These are phyloP conservation scores for Microascus cirrosus DNA, from an alignment of 2,329 filamentous ascomycete genomes.

Conservation along the genomic window DNA sequence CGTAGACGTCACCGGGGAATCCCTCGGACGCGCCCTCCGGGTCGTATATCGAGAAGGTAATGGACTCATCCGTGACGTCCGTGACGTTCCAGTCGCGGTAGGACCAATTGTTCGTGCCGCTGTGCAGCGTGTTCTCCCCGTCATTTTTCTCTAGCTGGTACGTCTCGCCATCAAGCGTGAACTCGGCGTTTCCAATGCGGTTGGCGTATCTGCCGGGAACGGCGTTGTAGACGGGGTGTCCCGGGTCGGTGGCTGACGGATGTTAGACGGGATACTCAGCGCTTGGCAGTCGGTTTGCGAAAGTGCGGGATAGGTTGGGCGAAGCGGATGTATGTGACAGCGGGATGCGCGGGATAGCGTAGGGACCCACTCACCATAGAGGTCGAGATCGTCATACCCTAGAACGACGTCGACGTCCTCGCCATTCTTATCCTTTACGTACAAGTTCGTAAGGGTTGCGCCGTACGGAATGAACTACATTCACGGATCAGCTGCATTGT, in stretches of 20 bases:
- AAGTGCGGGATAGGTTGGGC: not conserved
- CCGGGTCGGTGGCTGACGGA: slow-evolving; percentile 25
- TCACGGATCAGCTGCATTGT: not conserved
- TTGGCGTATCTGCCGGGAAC: slow-evolving; percentile 55
- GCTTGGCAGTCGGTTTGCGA: not conserved
- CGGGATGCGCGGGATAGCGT: not conserved
- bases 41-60: slow-evolving; percentile 56
- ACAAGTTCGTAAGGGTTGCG: slow-evolving; percentile 50
- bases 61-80: slow-evolving; percentile 39
- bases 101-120: slow-evolving; percentile 50
- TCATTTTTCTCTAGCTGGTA: slow-evolving; percentile 45
- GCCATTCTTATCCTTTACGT: slow-evolving; percentile 50
- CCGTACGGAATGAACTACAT: slow-evolving; percentile 44
- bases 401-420: slow-evolving; percentile 52
- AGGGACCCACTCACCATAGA: slow-evolving; percentile 32
- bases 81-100: slow-evolving; percentile 53
- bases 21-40: slow-evolving; percentile 44
- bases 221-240: slow-evolving; percentile 50
- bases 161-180: slow-evolving; percentile 39
- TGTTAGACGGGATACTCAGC: not conserved
- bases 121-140: slow-evolving; percentile 43
- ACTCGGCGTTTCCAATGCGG: slow-evolving; percentile 47
- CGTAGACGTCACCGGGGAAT: slow-evolving; percentile 50
- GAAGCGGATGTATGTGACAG: not conserved
- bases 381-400: slow-evolving; percentile 48